Conservation (phyloP, 768 basidiomycete genomes). For the Crassisporium funariophilum region DNA sequence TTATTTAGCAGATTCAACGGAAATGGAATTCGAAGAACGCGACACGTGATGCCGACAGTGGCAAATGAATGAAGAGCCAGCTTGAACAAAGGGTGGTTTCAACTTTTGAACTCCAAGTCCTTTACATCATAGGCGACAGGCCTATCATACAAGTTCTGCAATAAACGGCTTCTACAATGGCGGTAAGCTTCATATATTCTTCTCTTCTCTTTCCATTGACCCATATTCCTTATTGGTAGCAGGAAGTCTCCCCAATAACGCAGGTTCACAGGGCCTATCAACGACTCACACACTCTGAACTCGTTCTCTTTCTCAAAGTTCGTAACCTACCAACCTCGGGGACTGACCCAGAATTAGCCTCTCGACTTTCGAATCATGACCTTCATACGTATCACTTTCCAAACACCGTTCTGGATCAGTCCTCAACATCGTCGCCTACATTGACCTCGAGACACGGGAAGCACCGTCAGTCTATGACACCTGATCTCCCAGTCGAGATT, state of each 20-base stretch:
- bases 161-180: too few species aligned
- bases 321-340: constrained; percentile 71
- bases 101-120: too few species aligned
- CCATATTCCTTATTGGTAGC: constrained; percentile 25
- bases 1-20: not conserved
- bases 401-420: constrained; percentile 28
- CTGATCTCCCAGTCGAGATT: constrained; percentile 76
- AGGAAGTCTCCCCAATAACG: constrained; percentile 38
- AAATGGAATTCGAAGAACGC: not conserved
- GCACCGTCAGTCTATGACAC: constrained; percentile 37
- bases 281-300: constrained; percentile 65
- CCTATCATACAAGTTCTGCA: too few species aligned
- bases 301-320: constrained; percentile 74
- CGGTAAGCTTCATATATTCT: constrained; percentile 34
- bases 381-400: constrained; percentile 71
- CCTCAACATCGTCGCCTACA: constrained; percentile 32
- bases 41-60: too few species aligned
- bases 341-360: constrained; percentile 63
- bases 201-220: constrained; percentile 8
- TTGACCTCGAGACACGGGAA: constrained; percentile 25
- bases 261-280: constrained; percentile 71
- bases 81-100: too few species aligned
- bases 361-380: constrained; percentile 75
- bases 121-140: too few species aligned
- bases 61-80: too few species aligned